phyloP scores from a whole-genome alignment of 2,329 filamentous ascomycete species.

The Thielaviopsis punctulata region DNA sequence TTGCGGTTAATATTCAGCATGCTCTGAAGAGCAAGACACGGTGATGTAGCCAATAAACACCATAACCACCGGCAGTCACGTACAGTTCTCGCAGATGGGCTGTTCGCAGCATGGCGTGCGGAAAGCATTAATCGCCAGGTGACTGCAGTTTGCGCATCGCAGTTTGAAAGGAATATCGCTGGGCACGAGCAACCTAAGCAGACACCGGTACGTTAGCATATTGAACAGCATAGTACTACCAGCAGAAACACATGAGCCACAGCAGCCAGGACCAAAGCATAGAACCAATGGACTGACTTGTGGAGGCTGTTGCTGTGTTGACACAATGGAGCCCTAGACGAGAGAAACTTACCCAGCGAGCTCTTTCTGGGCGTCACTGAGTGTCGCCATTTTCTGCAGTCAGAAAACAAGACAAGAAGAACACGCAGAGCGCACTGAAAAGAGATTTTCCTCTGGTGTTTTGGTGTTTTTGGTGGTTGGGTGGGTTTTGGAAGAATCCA shows the following conservation, averaged over 20 bases:
- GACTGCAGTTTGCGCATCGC: slow-evolving; percentile 84
- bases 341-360: slow-evolving; percentile 33
- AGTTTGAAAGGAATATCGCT: slow-evolving; percentile 93
- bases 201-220: slow-evolving; percentile 8
- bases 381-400: slow-evolving; percentile 15
- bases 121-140: slow-evolving; percentile 77
- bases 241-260: background rate
- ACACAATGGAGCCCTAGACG: background rate
- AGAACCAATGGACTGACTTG: background rate
- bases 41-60: background rate
- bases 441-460: background rate
- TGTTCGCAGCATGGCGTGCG: slow-evolving; percentile 91
- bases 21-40: slow-evolving; percentile 2
- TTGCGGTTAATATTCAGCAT: background rate
- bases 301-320: background rate
- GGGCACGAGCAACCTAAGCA: slow-evolving; percentile 49
- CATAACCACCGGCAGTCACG: slow-evolving; percentile 18
- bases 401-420: background rate
- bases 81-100: slow-evolving; percentile 81
- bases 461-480: no score
- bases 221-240: slow-evolving; percentile 2
- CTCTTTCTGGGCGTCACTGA: slow-evolving; percentile 36
- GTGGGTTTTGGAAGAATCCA: background rate
- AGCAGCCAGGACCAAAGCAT: background rate
- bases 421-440: background rate